Base-by-base conservation (phyloP, 2,329 filamentous ascomycete species). In the Colletotrichum horii region DNA sequence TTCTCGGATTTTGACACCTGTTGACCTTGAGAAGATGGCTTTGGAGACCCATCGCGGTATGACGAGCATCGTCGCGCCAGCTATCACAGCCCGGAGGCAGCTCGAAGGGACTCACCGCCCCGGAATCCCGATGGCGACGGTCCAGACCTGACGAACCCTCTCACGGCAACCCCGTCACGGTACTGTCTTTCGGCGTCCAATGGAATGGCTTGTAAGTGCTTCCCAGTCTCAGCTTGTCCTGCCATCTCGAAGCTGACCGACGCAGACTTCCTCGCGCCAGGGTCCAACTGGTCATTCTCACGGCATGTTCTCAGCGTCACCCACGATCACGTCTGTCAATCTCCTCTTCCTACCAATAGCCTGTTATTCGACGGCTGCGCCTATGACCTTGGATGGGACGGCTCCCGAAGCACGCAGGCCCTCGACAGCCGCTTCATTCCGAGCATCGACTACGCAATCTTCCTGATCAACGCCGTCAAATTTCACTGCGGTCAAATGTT, bases 261-360 rank as follows among this genome's bases (percentile, higher is more conserved):
- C 22, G 2, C 19, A 90, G 88, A 85, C 62, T 91, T 90, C 71
- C 83, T 91, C 5, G 89, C 89, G 1, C 88, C 88, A 1, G 90
- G 89, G 0, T 91, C 89, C 3, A 91, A 89, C 62, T 91, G 89
- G 89, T 88, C 89, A 0, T 91, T 91, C 70, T 85, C 86, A 34
- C 83, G 89, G 16, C 85, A 87, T 19, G 85, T 90, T 3, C 82
- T 91, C 22, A 85, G 83, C n/a, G 83, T 90, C 61, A 85, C 86
- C 0, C 86, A 90, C 69, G 86, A 89, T 69, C 84, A 87, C 67
- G 82, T 89, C n/a, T 84, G 86, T 56, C 83, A 85, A 56, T 81
- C 82, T 4, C 85, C 86, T 3, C 79, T 87, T 0, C 86, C 89
- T 1, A 82, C 87, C 1, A 82, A 85, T 8, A 85, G 83, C 3